Base-by-base conservation (phyloP, 2,329 filamentous ascomycete species). In the Penicillium sp. region DNA sequence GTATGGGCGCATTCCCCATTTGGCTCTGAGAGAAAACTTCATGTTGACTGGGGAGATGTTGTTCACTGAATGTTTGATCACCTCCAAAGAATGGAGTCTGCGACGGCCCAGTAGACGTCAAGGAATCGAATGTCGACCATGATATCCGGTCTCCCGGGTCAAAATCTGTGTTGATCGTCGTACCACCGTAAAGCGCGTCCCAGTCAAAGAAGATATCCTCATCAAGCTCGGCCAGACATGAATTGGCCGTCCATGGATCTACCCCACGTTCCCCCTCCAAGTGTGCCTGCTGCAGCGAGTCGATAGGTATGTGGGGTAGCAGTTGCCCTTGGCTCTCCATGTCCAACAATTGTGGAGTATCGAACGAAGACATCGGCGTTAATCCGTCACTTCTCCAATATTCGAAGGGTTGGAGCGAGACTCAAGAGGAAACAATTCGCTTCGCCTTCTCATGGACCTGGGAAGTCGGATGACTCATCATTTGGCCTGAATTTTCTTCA, bases 171-270 rank as follows among this genome's bases (percentile, higher is more conserved):
- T 48, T 23, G 21, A 45, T 31, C n/a, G 47, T 26, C 29, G 59
- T 50, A 26, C n/a, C 9, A 38, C 58, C 31, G 44, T 57, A 58
- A 6, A 61, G 26, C 1, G 59, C 53, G 23, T 64, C 62, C 62
- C 62, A 64, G 29, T 64, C 56, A 17, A 64, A 64, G 41, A 58
- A 55, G 3, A 52, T 48, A 46, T 62, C 53, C 38, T 61, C 58
- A 15, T 41, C 35, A 15, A 41, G 11, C 17, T 61, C 55, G 3
- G 26, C 29, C 35, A 51, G 45, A 50, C 38, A 58, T 21, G 19
- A 35, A 38, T 45, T 23, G 6, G 48, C 31, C 45, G 19, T 23
- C 23, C 41, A 31, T 45, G 48, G 17, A 49, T 45, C 26, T 53
- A 53, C 54, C 54, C 60, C 60, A 58, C 60, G 41, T 23, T 23